Conservation (phyloP, 2,329 filamentous ascomycete genomes). For the Clonostachys byssicola region DNA sequence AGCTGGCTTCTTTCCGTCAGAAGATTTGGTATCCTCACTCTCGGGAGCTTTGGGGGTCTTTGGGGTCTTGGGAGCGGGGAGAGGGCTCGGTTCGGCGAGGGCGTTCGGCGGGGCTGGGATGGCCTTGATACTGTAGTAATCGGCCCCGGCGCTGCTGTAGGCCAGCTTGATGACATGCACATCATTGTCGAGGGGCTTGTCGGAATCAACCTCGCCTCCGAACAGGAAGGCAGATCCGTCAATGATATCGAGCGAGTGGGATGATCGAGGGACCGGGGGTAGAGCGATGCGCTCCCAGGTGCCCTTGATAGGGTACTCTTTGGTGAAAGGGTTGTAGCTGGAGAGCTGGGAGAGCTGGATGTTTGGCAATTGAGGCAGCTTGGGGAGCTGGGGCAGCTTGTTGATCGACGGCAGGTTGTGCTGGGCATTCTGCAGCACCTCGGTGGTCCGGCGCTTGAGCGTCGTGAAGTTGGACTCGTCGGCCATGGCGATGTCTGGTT, state of each 20-base stretch:
- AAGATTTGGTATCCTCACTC: constrained; percentile 4
- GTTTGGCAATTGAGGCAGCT: constrained; percentile 5
- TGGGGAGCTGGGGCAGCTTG: constrained; percentile 4
- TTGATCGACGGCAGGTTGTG: constrained; percentile 34
- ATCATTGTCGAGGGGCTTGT: constrained; percentile 67
- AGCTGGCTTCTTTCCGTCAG: constrained; percentile 1
- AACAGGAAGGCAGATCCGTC: constrained; percentile 61
- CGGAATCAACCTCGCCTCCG: constrained; percentile 67
- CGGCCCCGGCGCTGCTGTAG: constrained; percentile 50
- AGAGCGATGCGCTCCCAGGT: constrained; percentile 58
- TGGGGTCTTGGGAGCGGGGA: too few relatives aligned
- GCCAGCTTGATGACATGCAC: constrained; percentile 64
- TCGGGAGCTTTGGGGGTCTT: constrained; percentile 1
- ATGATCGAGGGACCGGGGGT: constrained; percentile 63
- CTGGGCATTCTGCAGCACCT: constrained; percentile 45
- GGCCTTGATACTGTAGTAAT: constrained; percentile 55
- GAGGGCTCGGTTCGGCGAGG: background rate
- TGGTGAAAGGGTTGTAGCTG: constrained; percentile 7
- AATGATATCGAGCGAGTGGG: constrained; percentile 64
- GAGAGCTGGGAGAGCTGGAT: constrained; percentile 1
- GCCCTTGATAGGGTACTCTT: constrained; percentile 38
- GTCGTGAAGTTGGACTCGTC: constrained; percentile 39
- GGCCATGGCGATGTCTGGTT: constrained; percentile 22
- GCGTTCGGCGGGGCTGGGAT: constrained; percentile 29
- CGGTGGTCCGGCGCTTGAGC: constrained; percentile 51